Evolutionary conservation across 257 asterid genomes (phyloP), one percentile per base, ranked within the genome.

Genomic region (Fraxinus pennsylvanica): DNA sequence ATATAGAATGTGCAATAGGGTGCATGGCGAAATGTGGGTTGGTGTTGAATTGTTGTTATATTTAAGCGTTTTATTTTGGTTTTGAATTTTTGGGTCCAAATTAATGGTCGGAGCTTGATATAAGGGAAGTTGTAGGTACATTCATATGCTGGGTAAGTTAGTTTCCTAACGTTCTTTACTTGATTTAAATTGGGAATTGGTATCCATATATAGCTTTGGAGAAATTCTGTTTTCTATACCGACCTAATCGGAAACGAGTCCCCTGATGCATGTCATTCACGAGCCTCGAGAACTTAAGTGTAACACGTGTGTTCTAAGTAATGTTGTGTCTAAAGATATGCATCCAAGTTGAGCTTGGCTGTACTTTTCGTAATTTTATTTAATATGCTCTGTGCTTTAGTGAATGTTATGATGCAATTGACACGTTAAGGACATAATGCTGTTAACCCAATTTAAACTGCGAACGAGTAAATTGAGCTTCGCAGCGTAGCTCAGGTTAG

Each of bases 181-280:
- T 9, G 4, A 41, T 41, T 43, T 43, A 12, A 43, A 43, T 43
- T 43, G 4, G 52, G 52, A 43, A 43, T 43, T 2, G 17, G 52
- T 43, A 43, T 57, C 3, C 7, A 59, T 59, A 7, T 59, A 21
- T 59, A 8, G 30, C 30, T 67, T 29, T 21, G 35, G 66, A 43
- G 68, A 25, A 19, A 74, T 5, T 74, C 30, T 38, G 63, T 45
- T 72, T 5, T 72, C 59, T 59, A 15, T 22, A 9, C 9, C 17
- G 54, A 3, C 59, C 66, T 74, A 65, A 81, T 81, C 35, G 35
- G 19, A 29, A 57, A 54, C 63, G 73, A 74, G 9, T 21, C 83
- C 19, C 68, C 41, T 59, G 38, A 43, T 43, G 54, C 41, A 39
- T 41, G 81, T 69, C 22, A 70, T 39, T 79, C 71, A 35, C 32